Evolutionary conservation across 257 asterid genomes (phyloP).

Genomic region (Phtheirospermum japonicum): DNA sequence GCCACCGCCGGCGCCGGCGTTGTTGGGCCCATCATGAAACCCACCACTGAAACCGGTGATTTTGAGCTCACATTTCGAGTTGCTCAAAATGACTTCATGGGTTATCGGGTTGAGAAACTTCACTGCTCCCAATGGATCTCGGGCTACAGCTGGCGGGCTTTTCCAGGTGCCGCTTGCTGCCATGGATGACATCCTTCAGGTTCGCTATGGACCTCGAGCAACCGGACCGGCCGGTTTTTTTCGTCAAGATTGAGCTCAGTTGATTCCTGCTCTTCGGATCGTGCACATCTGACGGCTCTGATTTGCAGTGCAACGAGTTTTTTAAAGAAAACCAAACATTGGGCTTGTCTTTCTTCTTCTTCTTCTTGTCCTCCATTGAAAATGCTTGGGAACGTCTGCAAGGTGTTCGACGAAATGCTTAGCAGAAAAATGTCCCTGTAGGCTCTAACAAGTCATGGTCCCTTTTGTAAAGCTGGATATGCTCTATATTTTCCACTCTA

Average conservation of each 20-base stretch:
- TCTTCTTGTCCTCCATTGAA: conserved; percentile 47
- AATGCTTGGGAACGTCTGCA: neutral
- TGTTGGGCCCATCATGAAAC: neutral
- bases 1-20: neutral
- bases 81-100: conserved; percentile 53
- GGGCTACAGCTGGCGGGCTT: conserved; percentile 67
- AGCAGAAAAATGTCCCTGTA: neutral
- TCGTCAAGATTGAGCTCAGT: conserved; percentile 39
- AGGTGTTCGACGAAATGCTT: neutral
- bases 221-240: conserved; percentile 56
- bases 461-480: neutral
- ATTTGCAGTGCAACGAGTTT: conserved; percentile 60
- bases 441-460: neutral
- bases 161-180: conserved; percentile 59
- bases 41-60: conserved; percentile 49
- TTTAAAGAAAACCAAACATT: conserved; percentile 60
- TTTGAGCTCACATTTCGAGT: conserved; percentile 54
- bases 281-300: conserved; percentile 60
- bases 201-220: conserved; percentile 75
- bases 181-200: conserved; percentile 67
- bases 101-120: conserved; percentile 59
- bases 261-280: conserved; percentile 45
- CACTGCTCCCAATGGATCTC: conserved; percentile 72
- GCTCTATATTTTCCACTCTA: neutral
- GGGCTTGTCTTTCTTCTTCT: conserved; percentile 34